Conservation (phyloP, 805 yeast species). For the Teunomyces aglyptinius region DNA sequence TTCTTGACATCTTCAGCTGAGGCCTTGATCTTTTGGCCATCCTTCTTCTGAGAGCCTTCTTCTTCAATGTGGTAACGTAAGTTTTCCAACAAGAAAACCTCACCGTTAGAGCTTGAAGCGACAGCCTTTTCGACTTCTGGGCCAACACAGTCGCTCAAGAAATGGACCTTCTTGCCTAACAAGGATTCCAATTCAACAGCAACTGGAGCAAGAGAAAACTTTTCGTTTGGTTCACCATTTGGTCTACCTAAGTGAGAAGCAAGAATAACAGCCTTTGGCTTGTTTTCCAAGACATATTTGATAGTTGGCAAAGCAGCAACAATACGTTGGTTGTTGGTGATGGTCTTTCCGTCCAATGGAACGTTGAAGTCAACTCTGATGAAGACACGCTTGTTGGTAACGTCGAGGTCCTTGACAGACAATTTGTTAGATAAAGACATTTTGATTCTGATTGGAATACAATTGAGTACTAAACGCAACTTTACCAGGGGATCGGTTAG, state of each 20-base stretch:
- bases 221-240: slow-evolving; percentile 83
- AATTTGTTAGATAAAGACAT: slow-evolving; percentile 96
- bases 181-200: slow-evolving; percentile 83
- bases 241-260: slow-evolving; percentile 99
- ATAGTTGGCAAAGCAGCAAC: slow-evolving; percentile 99
- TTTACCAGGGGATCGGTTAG: slow-evolving; percentile 1
- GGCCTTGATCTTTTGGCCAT: slow-evolving; percentile 94
- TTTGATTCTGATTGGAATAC: slow-evolving; percentile 5
- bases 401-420: slow-evolving; percentile 86
- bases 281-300: slow-evolving; percentile 86
- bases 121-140: slow-evolving; percentile 80
- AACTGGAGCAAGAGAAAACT: slow-evolving; percentile 92
- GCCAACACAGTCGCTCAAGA: slow-evolving; percentile 92
- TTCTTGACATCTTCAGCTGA: slow-evolving; percentile 75
- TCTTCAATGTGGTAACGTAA: slow-evolving; percentile 97
- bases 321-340: slow-evolving; percentile 99
- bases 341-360: slow-evolving; percentile 91
- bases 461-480: slow-evolving; percentile 2
- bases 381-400: slow-evolving; percentile 91
- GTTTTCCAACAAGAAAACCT: slow-evolving; percentile 91
- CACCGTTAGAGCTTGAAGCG: slow-evolving; percentile 70
- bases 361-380: slow-evolving; percentile 97
- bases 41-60: slow-evolving; percentile 90
- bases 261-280: slow-evolving; percentile 86
- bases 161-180: slow-evolving; percentile 67